Conservation (phyloP, 192 early-diverging fungal species). For the Chytriomyces confervae region DNA sequence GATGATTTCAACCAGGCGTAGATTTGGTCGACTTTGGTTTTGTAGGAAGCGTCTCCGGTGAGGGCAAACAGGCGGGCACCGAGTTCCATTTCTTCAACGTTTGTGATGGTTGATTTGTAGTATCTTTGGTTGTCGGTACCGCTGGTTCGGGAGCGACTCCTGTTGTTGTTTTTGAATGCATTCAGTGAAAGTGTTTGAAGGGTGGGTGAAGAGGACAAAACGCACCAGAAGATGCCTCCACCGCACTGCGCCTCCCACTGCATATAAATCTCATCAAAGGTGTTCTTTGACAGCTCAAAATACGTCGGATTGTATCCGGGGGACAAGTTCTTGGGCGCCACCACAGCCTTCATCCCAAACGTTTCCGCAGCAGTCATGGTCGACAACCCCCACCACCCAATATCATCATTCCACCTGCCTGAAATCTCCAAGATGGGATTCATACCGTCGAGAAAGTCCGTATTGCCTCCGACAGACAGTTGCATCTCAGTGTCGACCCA, state of each 20-base stretch:
- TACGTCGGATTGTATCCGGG: background rate
- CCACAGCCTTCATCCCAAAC: constrained; percentile 45
- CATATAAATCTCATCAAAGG: constrained; percentile 2
- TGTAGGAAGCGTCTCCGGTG: constrained; percentile 1
- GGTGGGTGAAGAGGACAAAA: background rate
- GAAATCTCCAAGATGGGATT: constrained; percentile 18
- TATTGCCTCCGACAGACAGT: background rate
- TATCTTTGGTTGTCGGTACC: background rate
- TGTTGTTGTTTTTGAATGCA: background rate
- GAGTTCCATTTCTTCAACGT: constrained; percentile 26
- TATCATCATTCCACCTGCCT: constrained; percentile 23
- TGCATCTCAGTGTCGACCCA: constrained; percentile 4
- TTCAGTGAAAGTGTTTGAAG: background rate
- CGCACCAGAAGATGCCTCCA: constrained; percentile 19
- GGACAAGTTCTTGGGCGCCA: background rate
- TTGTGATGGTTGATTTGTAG: constrained; percentile 19
- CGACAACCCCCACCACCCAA: constrained; percentile 49
- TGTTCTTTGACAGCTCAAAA: background rate
- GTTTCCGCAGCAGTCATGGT: constrained; percentile 46
- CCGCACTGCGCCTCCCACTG: constrained; percentile 17
- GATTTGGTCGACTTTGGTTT: constrained; percentile 14
- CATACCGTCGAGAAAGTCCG: constrained; percentile 18
- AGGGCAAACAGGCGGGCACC: constrained; percentile 17
- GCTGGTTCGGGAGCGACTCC: background rate
- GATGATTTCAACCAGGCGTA: constrained; percentile 22